Evolutionary conservation across 441 rosid genomes (phyloP), one percentile per base, ranked within the genome.

Genomic region (Theobroma grandiflorum): DNA sequence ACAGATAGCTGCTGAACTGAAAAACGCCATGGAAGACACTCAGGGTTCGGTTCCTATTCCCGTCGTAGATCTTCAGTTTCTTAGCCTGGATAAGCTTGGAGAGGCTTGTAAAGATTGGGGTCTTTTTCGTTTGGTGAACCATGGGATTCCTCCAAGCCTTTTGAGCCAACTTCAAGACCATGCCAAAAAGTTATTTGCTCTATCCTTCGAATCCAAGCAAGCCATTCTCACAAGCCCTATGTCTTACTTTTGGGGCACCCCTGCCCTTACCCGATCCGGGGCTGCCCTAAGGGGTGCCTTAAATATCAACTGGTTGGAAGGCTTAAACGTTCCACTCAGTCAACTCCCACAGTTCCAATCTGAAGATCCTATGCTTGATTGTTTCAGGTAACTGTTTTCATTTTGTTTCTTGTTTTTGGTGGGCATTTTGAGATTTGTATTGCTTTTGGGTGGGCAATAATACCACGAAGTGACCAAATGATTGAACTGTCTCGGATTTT

Each of bases 231-330:
- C 66, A 3, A 16, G n/a, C 38, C 86, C 92, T 0, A 3, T 88
- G 57, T 90, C 95, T 20, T 90, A 91, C 82, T 90, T 89, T 61
- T 91, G 93, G 92, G 95, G 93, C 33, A 88, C 92, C 40, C 89
- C 93, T 2, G 86, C 74, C 20, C 85, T 91, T 0, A 85, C 90
- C 37, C 84, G 87, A 8, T 74, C 90, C 0, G 91, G 95, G 16
- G 62, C 66, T 16, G 85, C 89, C 75, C 76, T 90, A 2, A 70
- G 76, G 40, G 85, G 82, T 37, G 65, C 81, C 62, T 78, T 76
- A 40, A 82, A 80, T 52, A 69, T 87, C 55, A 88, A 90, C 68
- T 82, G 90, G 93, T 85, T 91, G 15, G 92, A 91, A 83, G 93
- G 92, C 47, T 22, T 90, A 38, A 87, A 87, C 64, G 80, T 82